Conservation (phyloP, 2,329 filamentous ascomycete genomes). For the Alternaria sp. region DNA sequence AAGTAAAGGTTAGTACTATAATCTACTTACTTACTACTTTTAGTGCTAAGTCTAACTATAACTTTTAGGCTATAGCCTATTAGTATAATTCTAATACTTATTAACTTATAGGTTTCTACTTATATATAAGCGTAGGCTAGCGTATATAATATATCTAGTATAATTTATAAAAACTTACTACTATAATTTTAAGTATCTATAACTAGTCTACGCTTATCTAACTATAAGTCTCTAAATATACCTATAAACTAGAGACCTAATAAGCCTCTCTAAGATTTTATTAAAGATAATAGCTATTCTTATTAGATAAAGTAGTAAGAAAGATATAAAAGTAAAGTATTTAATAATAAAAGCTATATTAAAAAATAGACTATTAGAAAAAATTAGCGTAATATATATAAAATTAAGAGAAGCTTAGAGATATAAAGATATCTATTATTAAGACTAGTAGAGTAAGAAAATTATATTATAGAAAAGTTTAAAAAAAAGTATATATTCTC, state of each 20-base stretch:
- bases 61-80: too few species aligned
- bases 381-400: conserved; percentile 7
- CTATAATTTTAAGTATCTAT: conserved; percentile 4
- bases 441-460: conserved; percentile 21
- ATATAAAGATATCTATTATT: conserved; percentile 15
- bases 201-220: neutral
- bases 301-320: conserved; percentile 5
- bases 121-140: conserved; percentile 5
- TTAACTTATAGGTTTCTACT: neutral
- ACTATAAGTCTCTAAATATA: conserved; percentile 5
- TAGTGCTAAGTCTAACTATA: conserved; percentile 1
- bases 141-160: neutral
- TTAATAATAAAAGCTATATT: conserved; percentile 12
- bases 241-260: conserved; percentile 1
- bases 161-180: conserved; percentile 1
- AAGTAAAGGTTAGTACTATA: neutral
- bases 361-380: neutral
- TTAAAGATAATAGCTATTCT: conserved; percentile 11
- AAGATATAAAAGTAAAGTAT: conserved; percentile 12
- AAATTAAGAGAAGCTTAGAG: conserved; percentile 13
- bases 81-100: conserved; percentile 4
- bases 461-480: conserved; percentile 10
- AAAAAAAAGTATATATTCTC: neutral
- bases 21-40: conserved; percentile 6
- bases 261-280: conserved; percentile 7